Evolutionary conservation across 805 yeast genomes (phyloP).

Genomic region (Wickerhamomyces silvicola): DNA sequence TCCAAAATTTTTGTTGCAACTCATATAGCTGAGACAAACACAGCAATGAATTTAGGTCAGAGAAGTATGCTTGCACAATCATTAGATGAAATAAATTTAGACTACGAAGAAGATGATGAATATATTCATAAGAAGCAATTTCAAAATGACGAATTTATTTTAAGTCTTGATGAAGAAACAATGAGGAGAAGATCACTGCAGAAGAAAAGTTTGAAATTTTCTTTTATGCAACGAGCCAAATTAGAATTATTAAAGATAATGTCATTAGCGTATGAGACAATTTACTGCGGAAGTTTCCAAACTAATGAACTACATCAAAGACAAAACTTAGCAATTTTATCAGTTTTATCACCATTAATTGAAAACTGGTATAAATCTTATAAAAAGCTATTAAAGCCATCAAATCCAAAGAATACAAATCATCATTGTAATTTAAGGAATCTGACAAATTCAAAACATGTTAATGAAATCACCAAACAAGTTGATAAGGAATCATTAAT

Average conservation of each 20-base stretch:
- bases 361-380: slow-evolving; percentile 73
- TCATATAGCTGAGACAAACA: slow-evolving; percentile 74
- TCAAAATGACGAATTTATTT: slow-evolving; percentile 25
- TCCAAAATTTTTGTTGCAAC: slow-evolving; percentile 75
- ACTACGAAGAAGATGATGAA: slow-evolving; percentile 30
- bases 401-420: slow-evolving; percentile 33
- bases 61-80: slow-evolving; percentile 73
- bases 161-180: slow-evolving; percentile 23
- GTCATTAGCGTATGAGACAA: slow-evolving; percentile 75
- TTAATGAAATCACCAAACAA: slow-evolving; percentile 24
- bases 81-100: slow-evolving; percentile 58
- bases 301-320: slow-evolving; percentile 44
- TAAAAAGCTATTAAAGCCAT: slow-evolving; percentile 44
- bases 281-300: slow-evolving; percentile 63
- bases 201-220: slow-evolving; percentile 40
- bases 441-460: slow-evolving; percentile 26
- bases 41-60: slow-evolving; percentile 77
- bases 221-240: slow-evolving; percentile 64
- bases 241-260: slow-evolving; percentile 73
- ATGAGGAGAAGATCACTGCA: slow-evolving; percentile 20
- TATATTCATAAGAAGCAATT: slow-evolving; percentile 20
- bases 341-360: slow-evolving; percentile 68
- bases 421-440: slow-evolving; percentile 22
- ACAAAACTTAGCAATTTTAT: slow-evolving; percentile 65
- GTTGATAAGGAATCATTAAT: slow-evolving; percentile 67